Conservation (phyloP, 768 basidiomycete species). For the Boletus sensibilis region DNA sequence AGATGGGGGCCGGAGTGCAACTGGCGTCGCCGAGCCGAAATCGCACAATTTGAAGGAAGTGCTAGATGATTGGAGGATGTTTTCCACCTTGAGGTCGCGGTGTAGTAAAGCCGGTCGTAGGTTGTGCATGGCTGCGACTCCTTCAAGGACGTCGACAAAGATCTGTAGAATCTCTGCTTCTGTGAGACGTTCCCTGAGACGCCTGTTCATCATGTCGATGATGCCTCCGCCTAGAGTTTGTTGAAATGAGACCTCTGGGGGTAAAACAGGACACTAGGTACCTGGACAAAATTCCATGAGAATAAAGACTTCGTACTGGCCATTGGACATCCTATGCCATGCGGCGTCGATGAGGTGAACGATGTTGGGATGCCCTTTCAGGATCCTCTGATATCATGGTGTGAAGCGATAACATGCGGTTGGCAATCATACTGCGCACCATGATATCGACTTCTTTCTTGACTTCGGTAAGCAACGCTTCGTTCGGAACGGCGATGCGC, state of each 20-base stretch:
- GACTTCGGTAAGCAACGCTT: conserved; percentile 87
- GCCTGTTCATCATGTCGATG: conserved; percentile 99
- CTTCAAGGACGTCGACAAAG: conserved; percentile 97
- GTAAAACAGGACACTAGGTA: conserved; percentile 30
- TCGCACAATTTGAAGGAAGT: conserved; percentile 95
- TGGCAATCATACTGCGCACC: conserved; percentile 50
- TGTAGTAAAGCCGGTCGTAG: conserved; percentile 88
- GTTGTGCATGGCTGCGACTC: conserved; percentile 95
- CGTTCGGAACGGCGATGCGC: conserved; percentile 89
- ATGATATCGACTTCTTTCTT: conserved; percentile 99
- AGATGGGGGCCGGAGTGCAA: conserved; percentile 66
- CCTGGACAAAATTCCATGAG: conserved; percentile 98
- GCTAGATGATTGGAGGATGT: conserved; percentile 85
- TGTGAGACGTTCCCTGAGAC: conserved; percentile 89
- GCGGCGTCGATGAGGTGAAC: conserved; percentile 95
- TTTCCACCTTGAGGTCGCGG: conserved; percentile 98
- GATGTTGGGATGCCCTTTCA: conserved; percentile 93
- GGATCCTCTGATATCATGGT: conserved; percentile 60
- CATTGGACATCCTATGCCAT: conserved; percentile 80
- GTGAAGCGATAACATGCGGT: conserved; percentile 26
- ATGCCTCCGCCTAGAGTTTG: conserved; percentile 80
- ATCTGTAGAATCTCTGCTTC: conserved; percentile 97
- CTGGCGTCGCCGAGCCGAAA: conserved; percentile 89
- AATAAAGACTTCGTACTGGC: conserved; percentile 93
- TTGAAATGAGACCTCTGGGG: conserved; percentile 9